Evolutionary conservation across 192 early-diverging fungal genomes (phyloP).

Genomic region (Haplosporangium gracile): DNA sequence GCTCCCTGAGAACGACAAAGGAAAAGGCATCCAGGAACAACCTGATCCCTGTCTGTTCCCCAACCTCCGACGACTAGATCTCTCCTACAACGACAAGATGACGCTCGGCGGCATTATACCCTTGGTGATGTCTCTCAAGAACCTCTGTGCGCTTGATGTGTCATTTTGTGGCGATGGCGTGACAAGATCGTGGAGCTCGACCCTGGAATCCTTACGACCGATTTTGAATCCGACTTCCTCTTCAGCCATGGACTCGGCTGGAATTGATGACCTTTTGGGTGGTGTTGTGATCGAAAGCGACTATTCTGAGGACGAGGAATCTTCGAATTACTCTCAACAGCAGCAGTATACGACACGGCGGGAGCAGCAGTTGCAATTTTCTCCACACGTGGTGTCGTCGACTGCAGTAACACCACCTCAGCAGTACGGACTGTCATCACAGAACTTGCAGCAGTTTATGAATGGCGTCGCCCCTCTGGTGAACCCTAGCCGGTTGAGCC

Average conservation of each 20-base stretch:
- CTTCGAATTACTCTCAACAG: background rate
- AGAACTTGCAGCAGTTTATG: constrained; percentile 6
- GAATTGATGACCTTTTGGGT: background rate
- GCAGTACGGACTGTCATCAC: background rate
- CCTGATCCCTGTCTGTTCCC: constrained; percentile 18
- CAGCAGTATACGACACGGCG: background rate
- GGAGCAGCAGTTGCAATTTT: background rate
- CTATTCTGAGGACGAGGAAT: constrained; percentile 12
- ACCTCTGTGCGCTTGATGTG: constrained; percentile 39
- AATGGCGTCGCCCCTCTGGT: background rate
- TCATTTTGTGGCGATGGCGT: constrained; percentile 53
- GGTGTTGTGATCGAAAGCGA: background rate
- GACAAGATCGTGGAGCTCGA: constrained; percentile 29
- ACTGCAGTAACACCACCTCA: background rate
- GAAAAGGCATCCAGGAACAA: constrained; percentile 19
- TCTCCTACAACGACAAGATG: constrained; percentile 51
- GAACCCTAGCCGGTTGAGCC: background rate
- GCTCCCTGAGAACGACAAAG: background rate
- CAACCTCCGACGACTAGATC: constrained; percentile 36
- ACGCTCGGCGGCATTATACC: constrained; percentile 45
- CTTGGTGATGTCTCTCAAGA: constrained; percentile 42
- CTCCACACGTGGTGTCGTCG: background rate
- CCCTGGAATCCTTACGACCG: constrained; percentile 15
- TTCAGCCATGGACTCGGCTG: background rate
- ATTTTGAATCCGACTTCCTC: constrained; percentile 4